phyloP scores from a whole-genome alignment of 106 monocot species.

The Xerophyta viscosa region DNA sequence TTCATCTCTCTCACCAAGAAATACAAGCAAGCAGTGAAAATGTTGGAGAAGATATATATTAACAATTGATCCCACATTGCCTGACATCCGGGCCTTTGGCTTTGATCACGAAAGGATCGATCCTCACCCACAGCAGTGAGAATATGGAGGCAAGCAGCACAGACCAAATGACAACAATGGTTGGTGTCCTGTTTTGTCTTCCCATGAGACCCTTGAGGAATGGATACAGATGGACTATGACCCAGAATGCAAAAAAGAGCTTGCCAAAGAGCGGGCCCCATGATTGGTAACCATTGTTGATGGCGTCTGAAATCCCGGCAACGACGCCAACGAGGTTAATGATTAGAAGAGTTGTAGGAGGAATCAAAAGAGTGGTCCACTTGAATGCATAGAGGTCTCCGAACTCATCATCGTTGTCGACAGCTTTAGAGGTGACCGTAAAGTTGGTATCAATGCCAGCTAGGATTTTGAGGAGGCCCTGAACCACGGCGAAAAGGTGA shows the following conservation, averaged over 20 bases:
- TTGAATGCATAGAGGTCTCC: slow-evolving; percentile 81
- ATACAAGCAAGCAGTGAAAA: no score
- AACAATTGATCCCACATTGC: slow-evolving; percentile 85
- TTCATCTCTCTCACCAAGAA: no score
- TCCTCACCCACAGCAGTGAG: slow-evolving; percentile 89
- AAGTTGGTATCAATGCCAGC: slow-evolving; percentile 76
- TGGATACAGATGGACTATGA: slow-evolving; percentile 85
- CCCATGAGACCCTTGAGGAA: slow-evolving; percentile 95
- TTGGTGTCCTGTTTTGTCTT: slow-evolving; percentile 82
- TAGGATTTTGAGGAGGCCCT: slow-evolving; percentile 63
- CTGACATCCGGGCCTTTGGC: slow-evolving; percentile 50
- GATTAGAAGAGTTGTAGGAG: slow-evolving; percentile 68
- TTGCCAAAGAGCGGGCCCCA: slow-evolving; percentile 89
- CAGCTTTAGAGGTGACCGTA: slow-evolving; percentile 70
- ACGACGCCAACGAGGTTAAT: slow-evolving; percentile 79
- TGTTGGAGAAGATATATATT: no score
- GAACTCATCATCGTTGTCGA: slow-evolving; percentile 56
- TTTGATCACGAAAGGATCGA: slow-evolving; percentile 60
- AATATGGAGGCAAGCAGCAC: slow-evolving; percentile 80
- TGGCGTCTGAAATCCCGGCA: slow-evolving; percentile 74
- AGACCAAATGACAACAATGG: slow-evolving; percentile 89
- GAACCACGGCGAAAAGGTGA: slow-evolving; percentile 66
- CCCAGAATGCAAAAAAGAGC: slow-evolving; percentile 90
- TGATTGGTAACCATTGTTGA: slow-evolving; percentile 71
- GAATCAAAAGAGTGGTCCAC: slow-evolving; percentile 89